Base-by-base conservation (phyloP, 2,329 filamentous ascomycete species). In the Hypomyces rosellus region DNA sequence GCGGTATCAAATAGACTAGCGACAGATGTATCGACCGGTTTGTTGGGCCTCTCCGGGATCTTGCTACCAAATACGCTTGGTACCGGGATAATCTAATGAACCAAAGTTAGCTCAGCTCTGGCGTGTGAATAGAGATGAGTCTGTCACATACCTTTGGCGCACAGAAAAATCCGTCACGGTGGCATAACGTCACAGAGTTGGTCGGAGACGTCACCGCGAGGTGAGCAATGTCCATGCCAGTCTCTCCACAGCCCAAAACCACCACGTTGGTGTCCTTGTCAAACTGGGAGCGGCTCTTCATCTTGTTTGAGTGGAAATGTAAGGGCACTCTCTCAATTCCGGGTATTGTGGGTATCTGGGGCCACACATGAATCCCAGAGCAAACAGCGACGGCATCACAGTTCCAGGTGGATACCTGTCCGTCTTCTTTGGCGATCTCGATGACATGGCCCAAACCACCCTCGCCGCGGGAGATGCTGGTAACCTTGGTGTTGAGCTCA, bases 1-100 rank as follows among this genome's bases (percentile, higher is more conserved):
- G 73, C 72, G 0, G 75, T 77, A 53, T 78, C 74, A 52, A 78
- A 77, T 5, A 78, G 58, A 48, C 73, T 75, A 9, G 73, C 74
- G 1, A 72, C 64, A 1, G 70, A 69, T 3, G 70, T 67, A 54
- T 78, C 75, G 13, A 74, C 67, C 0, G 75, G 74, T 37, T 75
- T 74, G 42, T 73, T 74, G 8, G 63, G 66, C 2, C 41, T 47
- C 7, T 49, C 33, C 9, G 44, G 41, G 1, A 49, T 5, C 9
- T 46, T 13, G 5, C 54, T 34, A 11, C 41, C 41, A 4, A 40
- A 42, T 3, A 30, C 36, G 11, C 50, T 40, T 0, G 64, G 64
- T 1, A 54, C 42, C 0, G 64, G 58, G 9, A 66, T 63, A 4
- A 66, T 60, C 63, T 64, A 54, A 6, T 6, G 15, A 39, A 25